Evolutionary conservation across 352 stramenopile species (phyloP).

Genomic region (Pythium myriotylum): DNA sequence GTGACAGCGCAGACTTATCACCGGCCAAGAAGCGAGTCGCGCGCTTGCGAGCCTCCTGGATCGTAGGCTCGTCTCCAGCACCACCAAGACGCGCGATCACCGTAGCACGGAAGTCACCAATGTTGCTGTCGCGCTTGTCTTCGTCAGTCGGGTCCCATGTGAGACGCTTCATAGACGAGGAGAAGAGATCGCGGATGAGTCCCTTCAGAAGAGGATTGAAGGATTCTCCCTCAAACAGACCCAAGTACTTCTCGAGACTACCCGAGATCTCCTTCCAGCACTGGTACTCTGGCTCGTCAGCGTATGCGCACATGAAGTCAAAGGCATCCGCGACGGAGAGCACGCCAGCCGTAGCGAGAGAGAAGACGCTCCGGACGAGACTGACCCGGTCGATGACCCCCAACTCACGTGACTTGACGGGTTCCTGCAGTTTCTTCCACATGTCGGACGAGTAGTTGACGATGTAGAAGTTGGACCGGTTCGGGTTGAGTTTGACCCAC

Average conservation of each 20-base stretch:
- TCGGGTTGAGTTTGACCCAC: slow-evolving; percentile 96
- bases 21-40: slow-evolving; percentile 53
- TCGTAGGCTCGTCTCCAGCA: slow-evolving; percentile 48
- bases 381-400: slow-evolving; percentile 88
- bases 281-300: too few relatives aligned
- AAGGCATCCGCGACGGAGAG: slow-evolving; percentile 48
- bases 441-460: slow-evolving; percentile 92
- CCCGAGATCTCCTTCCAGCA: slow-evolving; percentile 68
- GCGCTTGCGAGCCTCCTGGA: slow-evolving; percentile 50
- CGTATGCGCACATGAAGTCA: slow-evolving; percentile 57
- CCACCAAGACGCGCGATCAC: slow-evolving; percentile 54
- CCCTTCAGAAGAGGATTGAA: slow-evolving; percentile 51
- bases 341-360: slow-evolving; percentile 68
- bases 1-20: slow-evolving; percentile 41
- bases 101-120: slow-evolving; percentile 58
- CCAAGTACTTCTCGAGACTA: slow-evolving; percentile 50
- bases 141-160: slow-evolving; percentile 43
- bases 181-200: slow-evolving; percentile 58
- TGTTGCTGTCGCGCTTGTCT: slow-evolving; percentile 4
- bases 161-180: slow-evolving; percentile 44
- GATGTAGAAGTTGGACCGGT: slow-evolving; percentile 93
- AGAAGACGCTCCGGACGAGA: slow-evolving; percentile 92
- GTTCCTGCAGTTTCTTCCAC: slow-evolving; percentile 76
- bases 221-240: slow-evolving; percentile 47
- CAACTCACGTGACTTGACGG: slow-evolving; percentile 52